These are phyloP conservation scores for Aureobasidium subglaciale DNA, from an alignment of 2,329 filamentous ascomycete species.

Conservation along the genomic window DNA sequence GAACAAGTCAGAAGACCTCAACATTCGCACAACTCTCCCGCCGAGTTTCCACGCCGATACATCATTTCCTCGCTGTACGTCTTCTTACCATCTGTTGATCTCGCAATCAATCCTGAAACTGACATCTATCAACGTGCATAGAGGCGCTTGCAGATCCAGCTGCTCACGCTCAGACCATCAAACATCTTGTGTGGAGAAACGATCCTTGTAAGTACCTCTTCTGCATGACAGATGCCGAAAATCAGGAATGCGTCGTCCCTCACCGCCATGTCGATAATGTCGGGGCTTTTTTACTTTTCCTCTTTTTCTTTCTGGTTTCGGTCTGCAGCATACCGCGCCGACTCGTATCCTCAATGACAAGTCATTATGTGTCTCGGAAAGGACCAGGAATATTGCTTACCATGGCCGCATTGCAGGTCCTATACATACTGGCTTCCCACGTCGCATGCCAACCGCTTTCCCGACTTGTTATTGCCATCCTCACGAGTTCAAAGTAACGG, in stretches of 20 bases:
- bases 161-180: conserved; percentile 9
- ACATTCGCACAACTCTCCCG: neutral
- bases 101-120: conserved; percentile 10
- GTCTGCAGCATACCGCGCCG: conserved; percentile 12
- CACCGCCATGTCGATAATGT: conserved; percentile 11
- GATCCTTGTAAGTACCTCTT: conserved; percentile 12
- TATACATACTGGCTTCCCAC: conserved; percentile 12
- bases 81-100: conserved; percentile 1
- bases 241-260: conserved; percentile 12
- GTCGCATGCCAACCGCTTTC: neutral
- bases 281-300: conserved; percentile 3
- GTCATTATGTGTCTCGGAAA: conserved; percentile 10
- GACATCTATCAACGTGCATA: conserved; percentile 15
- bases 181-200: conserved; percentile 9
- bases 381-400: conserved; percentile 10
- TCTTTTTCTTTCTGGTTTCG: conserved; percentile 10
- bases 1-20: neutral
- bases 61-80: neutral
- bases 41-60: neutral
- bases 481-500: neutral
- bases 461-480: neutral
- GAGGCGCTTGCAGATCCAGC: conserved; percentile 12
- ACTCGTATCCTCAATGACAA: conserved; percentile 9
- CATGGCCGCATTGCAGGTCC: conserved; percentile 4
- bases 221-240: conserved; percentile 15